phyloP scores from a whole-genome alignment of 192 early-diverging fungal species.

The Backusella parvicylindrica region DNA sequence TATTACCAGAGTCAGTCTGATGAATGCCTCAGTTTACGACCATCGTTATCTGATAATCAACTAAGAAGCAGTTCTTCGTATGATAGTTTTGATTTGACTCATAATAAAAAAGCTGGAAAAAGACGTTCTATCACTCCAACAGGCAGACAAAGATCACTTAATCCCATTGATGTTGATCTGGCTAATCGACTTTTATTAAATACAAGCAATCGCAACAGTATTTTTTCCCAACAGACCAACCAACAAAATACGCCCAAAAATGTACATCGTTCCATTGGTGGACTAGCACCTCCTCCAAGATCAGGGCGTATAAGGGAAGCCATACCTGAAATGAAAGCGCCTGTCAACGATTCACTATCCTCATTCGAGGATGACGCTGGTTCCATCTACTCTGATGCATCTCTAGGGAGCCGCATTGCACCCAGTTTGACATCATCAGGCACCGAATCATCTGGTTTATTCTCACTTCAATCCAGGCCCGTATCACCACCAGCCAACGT shows the following conservation, averaged over 20 bases:
- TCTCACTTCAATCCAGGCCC: slow-evolving; percentile 9
- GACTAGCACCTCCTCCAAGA: slow-evolving; percentile 6
- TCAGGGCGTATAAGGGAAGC: slow-evolving; percentile 4
- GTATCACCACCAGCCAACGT: slow-evolving; percentile 7
- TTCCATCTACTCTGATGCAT: slow-evolving; percentile 12
- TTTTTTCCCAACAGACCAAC: neutral
- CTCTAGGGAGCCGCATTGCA: slow-evolving; percentile 5
- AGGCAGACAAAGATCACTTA: neutral
- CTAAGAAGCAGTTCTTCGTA: neutral
- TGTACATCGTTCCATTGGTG: neutral
- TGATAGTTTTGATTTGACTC: neutral
- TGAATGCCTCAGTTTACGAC: neutral
- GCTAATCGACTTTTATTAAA: slow-evolving; percentile 10
- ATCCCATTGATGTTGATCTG: slow-evolving; percentile 16
- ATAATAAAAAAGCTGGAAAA: neutral
- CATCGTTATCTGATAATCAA: neutral
- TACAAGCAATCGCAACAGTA: neutral
- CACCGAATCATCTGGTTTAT: slow-evolving; percentile 7
- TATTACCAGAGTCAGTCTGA: neutral
- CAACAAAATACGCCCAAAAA: neutral
- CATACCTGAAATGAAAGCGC: neutral
- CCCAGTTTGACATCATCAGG: slow-evolving; percentile 22
- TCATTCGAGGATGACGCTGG: slow-evolving; percentile 1
- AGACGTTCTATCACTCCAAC: neutral
- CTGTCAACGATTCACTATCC: neutral